These are phyloP conservation scores for Eragrostis curvula DNA, from an alignment of 176 grass and related monocot species.

Conservation along the genomic window DNA sequence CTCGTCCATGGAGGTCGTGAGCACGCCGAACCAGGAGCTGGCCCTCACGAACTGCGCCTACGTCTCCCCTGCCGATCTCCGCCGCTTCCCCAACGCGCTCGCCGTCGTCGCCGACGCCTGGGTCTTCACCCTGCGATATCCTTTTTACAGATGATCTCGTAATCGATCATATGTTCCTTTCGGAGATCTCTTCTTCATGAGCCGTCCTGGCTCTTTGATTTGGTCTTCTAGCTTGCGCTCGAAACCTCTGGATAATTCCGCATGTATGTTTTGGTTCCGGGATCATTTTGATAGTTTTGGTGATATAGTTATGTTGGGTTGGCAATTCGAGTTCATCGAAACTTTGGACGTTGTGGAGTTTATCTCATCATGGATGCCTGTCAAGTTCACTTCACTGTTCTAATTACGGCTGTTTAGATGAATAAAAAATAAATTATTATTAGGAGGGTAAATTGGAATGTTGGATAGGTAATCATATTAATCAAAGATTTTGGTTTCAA, in stretches of 20 bases:
- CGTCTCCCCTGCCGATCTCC: conserved; percentile 64
- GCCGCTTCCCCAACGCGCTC: conserved; percentile 57
- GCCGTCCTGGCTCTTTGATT: conserved; percentile 15
- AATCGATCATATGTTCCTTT: background rate
- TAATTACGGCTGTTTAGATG: background rate
- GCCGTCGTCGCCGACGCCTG: conserved; percentile 71
- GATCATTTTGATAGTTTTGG: too few relatives aligned
- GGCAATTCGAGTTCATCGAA: background rate
- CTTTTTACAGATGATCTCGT: conserved; percentile 53
- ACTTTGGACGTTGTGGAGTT: background rate
- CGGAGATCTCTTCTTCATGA: conserved; percentile 30
- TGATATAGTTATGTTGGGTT: background rate
- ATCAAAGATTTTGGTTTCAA: background rate
- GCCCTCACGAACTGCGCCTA: conserved; percentile 92
- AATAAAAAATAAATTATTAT: background rate
- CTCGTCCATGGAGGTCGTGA: conserved; percentile 59
- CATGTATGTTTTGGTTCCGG: background rate
- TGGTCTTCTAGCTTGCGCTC: background rate
- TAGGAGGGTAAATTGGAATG: background rate
- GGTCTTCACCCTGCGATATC: conserved; percentile 97
- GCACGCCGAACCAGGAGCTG: conserved; percentile 91
- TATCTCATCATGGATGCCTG: conserved; percentile 15
- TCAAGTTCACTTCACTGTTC: background rate
- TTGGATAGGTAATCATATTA: background rate
- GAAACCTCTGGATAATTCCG: conserved; percentile 2